A percentile compares a stretch with the other conserved stretches of the same genome.
phyloP scores from a whole-genome alignment of 805 yeast genomes.

The Alloascoidea africana region DNA sequence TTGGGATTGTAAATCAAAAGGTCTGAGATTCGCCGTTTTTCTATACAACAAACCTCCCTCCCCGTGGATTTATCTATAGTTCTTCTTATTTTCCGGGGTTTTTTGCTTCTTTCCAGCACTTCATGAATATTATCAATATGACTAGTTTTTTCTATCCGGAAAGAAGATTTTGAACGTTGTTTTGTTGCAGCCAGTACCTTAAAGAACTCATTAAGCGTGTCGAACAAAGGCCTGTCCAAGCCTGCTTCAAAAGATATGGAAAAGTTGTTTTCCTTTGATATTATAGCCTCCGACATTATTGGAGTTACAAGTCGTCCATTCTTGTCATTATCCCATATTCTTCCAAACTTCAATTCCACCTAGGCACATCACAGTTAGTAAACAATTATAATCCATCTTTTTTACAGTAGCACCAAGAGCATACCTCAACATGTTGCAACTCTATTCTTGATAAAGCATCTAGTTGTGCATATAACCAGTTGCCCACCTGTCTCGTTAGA shows the following conservation, averaged over 20 bases:
- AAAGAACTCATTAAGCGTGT: background rate
- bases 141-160: too few species aligned
- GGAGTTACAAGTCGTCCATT: background rate
- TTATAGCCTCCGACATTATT: background rate
- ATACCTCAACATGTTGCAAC: background rate
- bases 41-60: too few species aligned
- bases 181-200: background rate
- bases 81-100: background rate
- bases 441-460: background rate
- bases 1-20: constrained; percentile 62
- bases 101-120: background rate
- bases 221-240: background rate
- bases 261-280: background rate
- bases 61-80: too few species aligned
- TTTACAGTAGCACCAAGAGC: too few species aligned
- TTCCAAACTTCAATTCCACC: background rate
- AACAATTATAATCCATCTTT: too few species aligned
- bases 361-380: too few species aligned
- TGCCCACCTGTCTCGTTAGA: background rate
- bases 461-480: background rate
- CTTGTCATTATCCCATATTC: background rate
- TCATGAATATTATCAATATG: background rate
- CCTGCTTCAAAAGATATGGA: background rate
- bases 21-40: constrained; percentile 61
- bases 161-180: background rate